phyloP scores from a whole-genome alignment of 2,329 filamentous ascomycete species.

The Colletotrichum spaethianum region DNA sequence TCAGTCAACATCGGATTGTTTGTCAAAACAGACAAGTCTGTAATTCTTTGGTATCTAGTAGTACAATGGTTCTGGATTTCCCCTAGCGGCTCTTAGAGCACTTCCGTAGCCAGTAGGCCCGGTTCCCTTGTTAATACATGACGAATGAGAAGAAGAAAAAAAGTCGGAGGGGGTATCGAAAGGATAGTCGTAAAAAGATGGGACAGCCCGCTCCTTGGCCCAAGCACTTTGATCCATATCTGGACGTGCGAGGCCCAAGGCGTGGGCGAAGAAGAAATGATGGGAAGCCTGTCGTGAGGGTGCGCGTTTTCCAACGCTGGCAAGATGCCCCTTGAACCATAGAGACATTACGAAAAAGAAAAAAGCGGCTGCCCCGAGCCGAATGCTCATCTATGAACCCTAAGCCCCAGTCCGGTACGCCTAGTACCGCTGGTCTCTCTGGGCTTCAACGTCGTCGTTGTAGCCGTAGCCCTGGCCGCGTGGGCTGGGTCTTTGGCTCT shows the following conservation, averaged over 20 bases:
- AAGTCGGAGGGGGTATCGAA: constrained; percentile 39
- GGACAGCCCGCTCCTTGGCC: constrained; percentile 13
- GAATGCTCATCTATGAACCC: constrained; percentile 13
- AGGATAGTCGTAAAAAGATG: constrained; percentile 29
- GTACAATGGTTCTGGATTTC: constrained; percentile 9
- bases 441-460: constrained; percentile 52
- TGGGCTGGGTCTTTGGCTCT: constrained; percentile 42
- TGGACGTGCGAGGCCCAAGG: background rate
- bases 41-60: background rate
- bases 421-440: constrained; percentile 49
- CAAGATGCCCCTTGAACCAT: constrained; percentile 30
- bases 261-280: background rate
- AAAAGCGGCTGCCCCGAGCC: constrained; percentile 15
- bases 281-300: constrained; percentile 11
- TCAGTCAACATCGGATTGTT: background rate
- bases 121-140: constrained; percentile 34
- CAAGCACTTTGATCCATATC: constrained; percentile 9
- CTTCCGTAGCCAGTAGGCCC: constrained; percentile 12
- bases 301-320: constrained; percentile 12
- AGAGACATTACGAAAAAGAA: constrained; percentile 40
- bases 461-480: constrained; percentile 53
- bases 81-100: background rate
- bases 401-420: background rate
- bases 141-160: constrained; percentile 30
- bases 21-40: background rate